These are phyloP conservation scores for Breviolum minutum DNA, from an alignment of 73 alveolate genomes.

Conservation along the genomic window DNA sequence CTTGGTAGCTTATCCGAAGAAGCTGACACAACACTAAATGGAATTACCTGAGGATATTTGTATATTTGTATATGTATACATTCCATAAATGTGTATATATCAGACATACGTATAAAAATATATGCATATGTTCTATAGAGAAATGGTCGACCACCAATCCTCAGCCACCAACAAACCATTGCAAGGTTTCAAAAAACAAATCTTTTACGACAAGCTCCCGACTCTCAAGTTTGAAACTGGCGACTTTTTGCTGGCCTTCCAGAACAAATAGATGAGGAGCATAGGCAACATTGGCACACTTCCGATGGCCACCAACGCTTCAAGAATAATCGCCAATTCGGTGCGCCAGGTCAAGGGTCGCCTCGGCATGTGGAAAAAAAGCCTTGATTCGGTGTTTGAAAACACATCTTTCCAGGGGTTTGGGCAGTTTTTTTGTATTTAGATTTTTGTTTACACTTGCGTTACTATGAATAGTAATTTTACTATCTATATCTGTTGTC, in stretches of 20 bases:
- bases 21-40: no score
- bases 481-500: no score
- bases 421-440: no score
- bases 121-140: background rate
- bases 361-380: background rate
- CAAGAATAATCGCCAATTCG: slow-evolving; percentile 22
- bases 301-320: slow-evolving; percentile 54
- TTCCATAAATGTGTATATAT: background rate
- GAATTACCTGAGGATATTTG: background rate
- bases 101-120: background rate
- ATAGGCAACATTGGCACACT: slow-evolving; percentile 15
- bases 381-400: no score
- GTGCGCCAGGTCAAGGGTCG: slow-evolving; percentile 47
- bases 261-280: slow-evolving; percentile 35
- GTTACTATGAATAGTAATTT: no score
- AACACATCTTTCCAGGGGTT: no score
- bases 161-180: no score
- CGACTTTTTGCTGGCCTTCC: slow-evolving; percentile 1
- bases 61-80: background rate
- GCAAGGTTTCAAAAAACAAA: background rate
- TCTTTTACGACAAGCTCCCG: background rate
- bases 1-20: background rate
- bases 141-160: no score
- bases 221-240: background rate
- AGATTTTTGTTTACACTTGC: background rate